Percentiles rank a stretch among this genome's conserved stretches.
Conservation (phyloP, 352 stramenopile genomes). For the Phytophthora cajani region DNA sequence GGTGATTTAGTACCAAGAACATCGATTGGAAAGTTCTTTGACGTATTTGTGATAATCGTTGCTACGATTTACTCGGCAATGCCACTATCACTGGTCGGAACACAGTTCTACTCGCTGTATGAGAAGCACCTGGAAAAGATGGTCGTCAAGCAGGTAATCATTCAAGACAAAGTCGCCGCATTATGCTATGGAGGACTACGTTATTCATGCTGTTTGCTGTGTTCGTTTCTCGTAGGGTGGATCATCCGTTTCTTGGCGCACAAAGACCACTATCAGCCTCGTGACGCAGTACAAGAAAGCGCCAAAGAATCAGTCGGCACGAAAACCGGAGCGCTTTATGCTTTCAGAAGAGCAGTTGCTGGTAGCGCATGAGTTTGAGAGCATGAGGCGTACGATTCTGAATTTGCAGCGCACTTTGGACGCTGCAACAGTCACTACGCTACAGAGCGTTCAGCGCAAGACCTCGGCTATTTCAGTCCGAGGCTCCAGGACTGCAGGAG, state of each 20-base stretch:
- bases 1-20: constrained; percentile 73
- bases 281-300: constrained; percentile 29
- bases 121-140: constrained; percentile 72
- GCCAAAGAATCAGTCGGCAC: constrained; percentile 2
- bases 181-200: background rate
- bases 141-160: constrained; percentile 57
- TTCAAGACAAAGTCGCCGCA: background rate
- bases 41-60: constrained; percentile 68
- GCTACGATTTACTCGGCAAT: constrained; percentile 79
- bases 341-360: constrained; percentile 56
- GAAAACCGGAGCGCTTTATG: constrained; percentile 36
- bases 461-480: constrained; percentile 13
- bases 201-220: constrained; percentile 3
- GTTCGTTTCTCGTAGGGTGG: constrained; percentile 41
- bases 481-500: constrained; percentile 9
- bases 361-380: constrained; percentile 53
- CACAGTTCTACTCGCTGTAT: constrained; percentile 77
- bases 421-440: constrained; percentile 40
- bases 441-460: constrained; percentile 40
- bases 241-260: constrained; percentile 61
- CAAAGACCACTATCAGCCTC: constrained; percentile 43
- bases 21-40: constrained; percentile 68
- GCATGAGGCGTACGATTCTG: constrained; percentile 53
- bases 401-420: constrained; percentile 63
- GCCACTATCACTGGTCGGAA: constrained; percentile 75